Evolutionary conservation across 1,139 yeast genomes (phyloP).

Genomic region (Nakaseomyces sp.): DNA sequence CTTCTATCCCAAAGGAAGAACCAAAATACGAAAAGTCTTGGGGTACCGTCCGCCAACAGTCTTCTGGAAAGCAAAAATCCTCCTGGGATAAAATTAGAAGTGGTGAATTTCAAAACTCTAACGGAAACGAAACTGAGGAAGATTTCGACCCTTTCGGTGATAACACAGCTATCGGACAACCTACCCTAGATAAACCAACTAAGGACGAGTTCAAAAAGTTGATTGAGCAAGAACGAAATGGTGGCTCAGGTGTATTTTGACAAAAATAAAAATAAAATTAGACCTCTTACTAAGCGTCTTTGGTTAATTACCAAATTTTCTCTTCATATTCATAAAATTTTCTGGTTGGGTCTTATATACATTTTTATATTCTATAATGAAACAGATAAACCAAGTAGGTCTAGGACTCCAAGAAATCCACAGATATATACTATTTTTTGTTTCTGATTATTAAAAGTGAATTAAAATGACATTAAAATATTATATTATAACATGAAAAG

Average conservation of each 20-base stretch:
- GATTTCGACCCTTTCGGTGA: conserved; percentile 8
- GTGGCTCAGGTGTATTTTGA: conserved; percentile 7
- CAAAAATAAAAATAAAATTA: no score
- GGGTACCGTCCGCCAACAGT: conserved; percentile 18
- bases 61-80: conserved; percentile 6
- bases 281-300: no score
- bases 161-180: not conserved
- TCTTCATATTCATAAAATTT: not conserved
- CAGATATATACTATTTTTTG: no score
- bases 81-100: conserved; percentile 25
- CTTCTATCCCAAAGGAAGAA: not conserved
- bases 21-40: conserved; percentile 19
- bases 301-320: no score
- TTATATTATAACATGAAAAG: conserved; percentile 2
- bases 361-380: not conserved
- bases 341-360: not conserved
- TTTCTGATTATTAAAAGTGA: no score
- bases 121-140: not conserved
- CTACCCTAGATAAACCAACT: conserved; percentile 10
- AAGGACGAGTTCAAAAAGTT: conserved; percentile 19
- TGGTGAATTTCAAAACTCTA: not conserved
- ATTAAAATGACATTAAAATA: not conserved
- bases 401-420: no score
- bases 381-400: no score
- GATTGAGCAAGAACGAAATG: conserved; percentile 18